Conservation (phyloP, 116 monocot species). For the Trichopus zeylanicus region DNA sequence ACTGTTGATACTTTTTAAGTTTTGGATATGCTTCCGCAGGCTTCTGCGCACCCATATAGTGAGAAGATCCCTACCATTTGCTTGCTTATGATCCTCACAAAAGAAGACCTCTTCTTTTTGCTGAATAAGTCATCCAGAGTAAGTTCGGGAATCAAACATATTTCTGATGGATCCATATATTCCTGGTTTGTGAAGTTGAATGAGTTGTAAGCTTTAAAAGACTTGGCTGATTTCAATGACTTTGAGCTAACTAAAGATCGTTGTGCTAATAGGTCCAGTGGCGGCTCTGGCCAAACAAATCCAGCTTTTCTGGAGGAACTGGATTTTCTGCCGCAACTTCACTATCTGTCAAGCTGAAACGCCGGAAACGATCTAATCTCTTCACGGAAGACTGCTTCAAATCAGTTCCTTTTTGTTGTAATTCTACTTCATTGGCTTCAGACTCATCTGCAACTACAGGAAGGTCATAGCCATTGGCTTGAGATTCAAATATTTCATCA, state of each 20-base stretch:
- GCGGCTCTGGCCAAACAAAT: slow-evolving; percentile 60
- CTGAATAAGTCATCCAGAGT: slow-evolving; percentile 14
- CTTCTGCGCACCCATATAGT: slow-evolving; percentile 49
- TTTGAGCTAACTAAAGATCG: slow-evolving; percentile 10
- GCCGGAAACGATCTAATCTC: slow-evolving; percentile 21
- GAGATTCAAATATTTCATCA: too few species aligned
- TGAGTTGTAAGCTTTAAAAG: slow-evolving; percentile 18
- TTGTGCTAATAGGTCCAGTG: slow-evolving; percentile 34
- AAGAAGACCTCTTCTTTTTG: slow-evolving; percentile 41
- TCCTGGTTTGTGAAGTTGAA: slow-evolving; percentile 14
- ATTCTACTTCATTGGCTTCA: background rate
- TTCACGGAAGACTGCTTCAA: background rate
- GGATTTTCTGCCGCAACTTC: slow-evolving; percentile 18
- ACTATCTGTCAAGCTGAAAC: slow-evolving; percentile 10
- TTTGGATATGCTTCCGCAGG: slow-evolving; percentile 41
- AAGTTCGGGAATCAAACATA: slow-evolving; percentile 13
- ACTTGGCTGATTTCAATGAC: slow-evolving; percentile 18
- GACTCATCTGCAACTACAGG: too few species aligned
- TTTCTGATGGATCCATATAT: background rate
- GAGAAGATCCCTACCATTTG: slow-evolving; percentile 66
- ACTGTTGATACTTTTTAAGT: slow-evolving; percentile 56
- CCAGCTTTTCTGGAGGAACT: slow-evolving; percentile 57
- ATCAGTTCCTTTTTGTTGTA: background rate
- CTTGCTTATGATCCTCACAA: slow-evolving; percentile 79
- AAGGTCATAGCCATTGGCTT: too few species aligned